Evolutionary conservation across 1,284 basidiomycete genomes (phyloP).

Genomic region (Ceratobasidium sp.): DNA sequence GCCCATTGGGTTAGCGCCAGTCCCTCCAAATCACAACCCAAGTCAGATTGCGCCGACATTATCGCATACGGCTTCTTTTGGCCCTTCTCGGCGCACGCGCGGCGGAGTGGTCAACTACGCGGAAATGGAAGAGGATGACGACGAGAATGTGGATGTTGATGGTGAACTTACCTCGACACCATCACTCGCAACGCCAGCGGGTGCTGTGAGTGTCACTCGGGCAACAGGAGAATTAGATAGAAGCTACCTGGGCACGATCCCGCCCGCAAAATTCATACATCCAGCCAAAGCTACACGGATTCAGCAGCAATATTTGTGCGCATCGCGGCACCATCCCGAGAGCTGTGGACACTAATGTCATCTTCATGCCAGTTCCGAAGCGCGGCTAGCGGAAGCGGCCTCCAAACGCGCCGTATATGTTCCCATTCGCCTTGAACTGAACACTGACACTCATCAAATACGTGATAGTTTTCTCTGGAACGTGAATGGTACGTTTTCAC

Average conservation of each 20-base stretch:
- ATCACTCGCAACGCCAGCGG: conserved; percentile 50
- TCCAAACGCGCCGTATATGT: conserved; percentile 77
- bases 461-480: conserved; percentile 99
- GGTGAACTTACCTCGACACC: conserved; percentile 41
- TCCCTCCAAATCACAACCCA: conserved; percentile 49
- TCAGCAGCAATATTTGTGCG: conserved; percentile 77
- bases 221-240: conserved; percentile 78
- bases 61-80: conserved; percentile 41
- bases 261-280: conserved; percentile 83
- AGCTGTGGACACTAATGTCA: neutral
- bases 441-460: conserved; percentile 91
- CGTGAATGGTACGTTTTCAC: conserved; percentile 68
- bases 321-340: conserved; percentile 50
- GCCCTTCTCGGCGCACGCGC: conserved; percentile 60
- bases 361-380: conserved; percentile 66
- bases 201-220: conserved; percentile 49
- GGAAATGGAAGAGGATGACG: conserved; percentile 71
- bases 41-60: conserved; percentile 33
- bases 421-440: conserved; percentile 94
- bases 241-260: conserved; percentile 89
- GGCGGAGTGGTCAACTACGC: conserved; percentile 86
- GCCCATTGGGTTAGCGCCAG: conserved; percentile 70
- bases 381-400: conserved; percentile 76
- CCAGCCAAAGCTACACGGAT: conserved; percentile 71
- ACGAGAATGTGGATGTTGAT: conserved; percentile 47